Conservation (phyloP, 2,329 filamentous ascomycete genomes). For the Hypomyces rosellus region DNA sequence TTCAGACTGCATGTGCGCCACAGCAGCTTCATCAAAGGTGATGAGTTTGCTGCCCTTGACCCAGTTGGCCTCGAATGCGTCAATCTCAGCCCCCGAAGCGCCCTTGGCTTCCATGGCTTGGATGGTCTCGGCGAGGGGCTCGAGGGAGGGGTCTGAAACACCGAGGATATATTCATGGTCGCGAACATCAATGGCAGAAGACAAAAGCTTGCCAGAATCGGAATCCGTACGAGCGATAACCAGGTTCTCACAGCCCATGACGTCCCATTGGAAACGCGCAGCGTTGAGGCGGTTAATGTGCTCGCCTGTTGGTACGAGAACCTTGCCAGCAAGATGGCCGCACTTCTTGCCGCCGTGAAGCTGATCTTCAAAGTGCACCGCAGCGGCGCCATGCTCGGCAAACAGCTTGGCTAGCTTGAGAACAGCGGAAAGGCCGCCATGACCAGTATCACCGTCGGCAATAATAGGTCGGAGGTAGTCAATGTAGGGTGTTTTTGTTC, state of each 20-base stretch:
- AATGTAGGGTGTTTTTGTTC: conserved; percentile 70
- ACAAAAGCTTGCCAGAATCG: conserved; percentile 85
- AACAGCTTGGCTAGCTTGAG: conserved; percentile 96
- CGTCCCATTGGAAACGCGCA: conserved; percentile 93
- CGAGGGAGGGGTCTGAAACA: conserved; percentile 64
- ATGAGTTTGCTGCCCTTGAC: conserved; percentile 79
- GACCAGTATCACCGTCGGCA: conserved; percentile 92
- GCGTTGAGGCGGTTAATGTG: conserved; percentile 94
- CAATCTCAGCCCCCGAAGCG: conserved; percentile 71
- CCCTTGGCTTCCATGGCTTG: conserved; percentile 84
- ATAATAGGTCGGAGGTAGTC: conserved; percentile 95
- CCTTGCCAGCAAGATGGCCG: conserved; percentile 92
- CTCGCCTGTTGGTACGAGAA: conserved; percentile 86
- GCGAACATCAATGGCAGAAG: conserved; percentile 83
- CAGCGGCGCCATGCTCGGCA: conserved; percentile 92
- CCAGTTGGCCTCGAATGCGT: conserved; percentile 81
- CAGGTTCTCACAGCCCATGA: conserved; percentile 94
- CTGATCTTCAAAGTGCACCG: conserved; percentile 96
- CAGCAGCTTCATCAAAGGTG: conserved; percentile 86
- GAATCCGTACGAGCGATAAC: conserved; percentile 94
- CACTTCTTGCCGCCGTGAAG: conserved; percentile 98
- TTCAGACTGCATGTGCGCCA: conserved; percentile 63
- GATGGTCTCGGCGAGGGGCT: conserved; percentile 79
- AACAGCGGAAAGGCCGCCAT: conserved; percentile 87
- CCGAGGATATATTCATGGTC: conserved; percentile 97